Evolutionary conservation across 306 rosid species (phyloP), one percentile per base, ranked within the genome.

Genomic region (Hylodesmum podocarpum): DNA sequence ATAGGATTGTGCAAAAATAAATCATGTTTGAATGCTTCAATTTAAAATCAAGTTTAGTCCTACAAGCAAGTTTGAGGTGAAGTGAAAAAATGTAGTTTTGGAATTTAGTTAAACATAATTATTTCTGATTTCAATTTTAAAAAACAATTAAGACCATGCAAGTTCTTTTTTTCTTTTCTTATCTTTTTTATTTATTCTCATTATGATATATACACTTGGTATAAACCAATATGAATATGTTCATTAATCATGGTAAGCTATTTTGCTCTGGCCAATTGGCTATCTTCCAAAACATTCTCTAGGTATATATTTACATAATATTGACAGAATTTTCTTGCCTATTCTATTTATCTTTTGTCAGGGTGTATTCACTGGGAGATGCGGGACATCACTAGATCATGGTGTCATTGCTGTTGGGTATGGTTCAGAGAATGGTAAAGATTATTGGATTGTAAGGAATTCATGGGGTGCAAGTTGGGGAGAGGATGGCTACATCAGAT

Each of bases 381-480:
- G 99, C 82, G 99, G 96, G 5, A 92, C 94, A 44, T 55, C 70
- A 47, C 49, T 96, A 78, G 99, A 96, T 86, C 99, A 96, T 44
- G 99, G 99, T 78, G 99, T 96, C 24, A 29, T 80, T 0, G 98
- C 84, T 8, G 98, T 96, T 70, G 99, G 99, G 6, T 96, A 96
- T 34, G 98, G 99, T 19, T 66, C 87, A 16, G 93, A 86, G 4
- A 50, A 85, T 1, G 97, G 98, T 3, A 9, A 19, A 1, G 98
- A 89, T 66, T 96, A 92, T 71, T 96, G 99, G 99, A 91, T 90
- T 44, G 98, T 96, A 64, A 88, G 84, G 71, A 96, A 96, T 66
- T 96, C 99, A 46, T 96, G 99, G 99, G 99, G 99, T 13, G 8
- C 1, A 0, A 82, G 47, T 70, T 92, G 99, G 99, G 99, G 99